Percentiles rank a stretch among this genome's conserved stretches.
These are phyloP conservation scores for Fraxinus excelsior DNA, from an alignment of 257 asterid genomes.

Conservation along the genomic window DNA sequence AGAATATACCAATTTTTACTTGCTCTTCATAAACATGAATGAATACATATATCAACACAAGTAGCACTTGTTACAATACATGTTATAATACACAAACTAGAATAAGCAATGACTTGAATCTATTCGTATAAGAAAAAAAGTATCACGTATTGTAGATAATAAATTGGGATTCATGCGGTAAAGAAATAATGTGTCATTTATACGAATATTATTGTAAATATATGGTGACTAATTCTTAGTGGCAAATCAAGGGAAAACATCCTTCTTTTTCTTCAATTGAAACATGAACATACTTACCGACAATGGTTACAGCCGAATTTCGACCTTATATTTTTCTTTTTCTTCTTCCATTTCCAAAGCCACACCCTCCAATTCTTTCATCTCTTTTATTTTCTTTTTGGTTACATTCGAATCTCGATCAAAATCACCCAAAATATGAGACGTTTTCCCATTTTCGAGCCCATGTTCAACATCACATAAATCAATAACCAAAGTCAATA, in stretches of 20 bases:
- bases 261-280: conserved; percentile 44
- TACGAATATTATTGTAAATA: too few species aligned
- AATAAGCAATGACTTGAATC: too few species aligned
- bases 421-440: conserved; percentile 25
- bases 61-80: too few species aligned
- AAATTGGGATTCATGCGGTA: too few species aligned
- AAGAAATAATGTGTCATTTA: too few species aligned
- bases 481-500: conserved; percentile 17
- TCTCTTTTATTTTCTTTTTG: conserved; percentile 14
- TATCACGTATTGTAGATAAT: too few species aligned
- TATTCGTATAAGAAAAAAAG: too few species aligned
- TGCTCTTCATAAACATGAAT: too few species aligned
- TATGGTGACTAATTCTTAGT: too few species aligned
- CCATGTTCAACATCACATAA: conserved; percentile 20
- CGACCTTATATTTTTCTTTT: background rate
- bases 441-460: conserved; percentile 16
- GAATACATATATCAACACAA: too few species aligned
- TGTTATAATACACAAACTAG: too few species aligned
- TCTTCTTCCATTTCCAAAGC: conserved; percentile 23
- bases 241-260: conserved; percentile 27
- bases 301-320: conserved; percentile 19
- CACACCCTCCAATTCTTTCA: conserved; percentile 20
- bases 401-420: conserved; percentile 4
- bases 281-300: conserved; percentile 53
- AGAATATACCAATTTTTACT: too few species aligned